phyloP scores from a whole-genome alignment of 2,329 filamentous ascomycete genomes.

The Pseudocercospora macadamiae region DNA sequence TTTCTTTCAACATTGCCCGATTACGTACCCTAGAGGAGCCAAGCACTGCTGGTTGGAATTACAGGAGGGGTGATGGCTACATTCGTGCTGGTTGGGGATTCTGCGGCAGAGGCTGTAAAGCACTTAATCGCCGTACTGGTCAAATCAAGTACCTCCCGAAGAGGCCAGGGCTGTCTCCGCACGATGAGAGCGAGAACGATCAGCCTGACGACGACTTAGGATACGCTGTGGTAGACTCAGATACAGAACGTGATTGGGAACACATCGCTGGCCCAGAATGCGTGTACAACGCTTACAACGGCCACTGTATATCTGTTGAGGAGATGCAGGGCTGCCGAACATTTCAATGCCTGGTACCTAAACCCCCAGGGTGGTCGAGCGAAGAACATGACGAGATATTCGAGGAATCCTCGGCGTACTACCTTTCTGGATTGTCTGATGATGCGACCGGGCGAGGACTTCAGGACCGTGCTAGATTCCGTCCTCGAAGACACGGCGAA shows the following conservation, averaged over 20 bases:
- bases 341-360: conserved; percentile 18
- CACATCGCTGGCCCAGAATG: conserved; percentile 23
- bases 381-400: conserved; percentile 14
- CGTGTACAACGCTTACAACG: conserved; percentile 16
- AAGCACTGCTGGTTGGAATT: too few species aligned
- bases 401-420: conserved; percentile 8
- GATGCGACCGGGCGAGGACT: conserved; percentile 6
- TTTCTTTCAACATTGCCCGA: conserved; percentile 19
- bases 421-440: conserved; percentile 14
- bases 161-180: too few species aligned
- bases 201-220: neutral
- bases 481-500: conserved; percentile 16
- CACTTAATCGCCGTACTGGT: too few species aligned
- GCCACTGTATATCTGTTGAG: conserved; percentile 13
- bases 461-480: neutral
- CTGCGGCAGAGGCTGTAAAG: too few species aligned
- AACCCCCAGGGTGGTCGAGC: neutral
- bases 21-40: too few species aligned
- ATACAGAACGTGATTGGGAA: conserved; percentile 4
- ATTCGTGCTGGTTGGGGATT: too few species aligned
- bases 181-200: neutral
- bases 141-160: too few species aligned
- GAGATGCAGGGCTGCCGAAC: conserved; percentile 21
- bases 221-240: neutral
- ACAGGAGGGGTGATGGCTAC: too few species aligned